Conservation (phyloP, 2,329 filamentous ascomycete genomes). For the Chaetomiaceae sp. region DNA sequence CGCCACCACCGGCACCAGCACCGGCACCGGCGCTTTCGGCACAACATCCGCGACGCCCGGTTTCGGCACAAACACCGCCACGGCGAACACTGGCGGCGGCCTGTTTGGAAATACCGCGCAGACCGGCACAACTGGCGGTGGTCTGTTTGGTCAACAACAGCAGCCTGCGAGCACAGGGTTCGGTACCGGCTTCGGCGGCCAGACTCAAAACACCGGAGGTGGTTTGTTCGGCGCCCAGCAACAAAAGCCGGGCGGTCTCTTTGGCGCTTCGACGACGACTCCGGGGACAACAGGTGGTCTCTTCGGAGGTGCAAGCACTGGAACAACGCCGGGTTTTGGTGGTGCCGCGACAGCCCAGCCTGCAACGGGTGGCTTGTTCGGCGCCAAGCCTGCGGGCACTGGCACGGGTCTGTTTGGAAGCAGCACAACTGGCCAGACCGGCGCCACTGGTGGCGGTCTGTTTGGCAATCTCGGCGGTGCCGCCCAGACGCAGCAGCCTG, state of each 20-base stretch:
- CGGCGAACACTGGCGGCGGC: constrained; percentile 27
- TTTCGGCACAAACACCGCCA: constrained; percentile 20
- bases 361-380: constrained; percentile 45
- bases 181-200: constrained; percentile 24
- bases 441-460: constrained; percentile 29
- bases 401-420: constrained; percentile 48
- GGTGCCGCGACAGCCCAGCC: constrained; percentile 20
- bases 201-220: constrained; percentile 22
- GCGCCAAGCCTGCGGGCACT: constrained; percentile 38
- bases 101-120: constrained; percentile 35
- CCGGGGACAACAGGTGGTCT: constrained; percentile 25
- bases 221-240: constrained; percentile 29
- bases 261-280: constrained; percentile 24
- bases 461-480: constrained; percentile 41
- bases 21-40: constrained; percentile 19
- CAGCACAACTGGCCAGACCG: constrained; percentile 33
- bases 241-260: constrained; percentile 25
- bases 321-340: constrained; percentile 28
- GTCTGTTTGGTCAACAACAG: constrained; percentile 28
- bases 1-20: constrained; percentile 9
- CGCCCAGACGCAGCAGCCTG: constrained; percentile 21
- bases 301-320: constrained; percentile 30
- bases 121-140: constrained; percentile 21
- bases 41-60: constrained; percentile 10
- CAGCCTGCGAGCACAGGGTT: constrained; percentile 27